A percentile compares a stretch with the other conserved stretches of the same genome.
Evolutionary conservation across 371 early-diverging fungal species (phyloP).

Genomic region (Apophysomyces variabilis): DNA sequence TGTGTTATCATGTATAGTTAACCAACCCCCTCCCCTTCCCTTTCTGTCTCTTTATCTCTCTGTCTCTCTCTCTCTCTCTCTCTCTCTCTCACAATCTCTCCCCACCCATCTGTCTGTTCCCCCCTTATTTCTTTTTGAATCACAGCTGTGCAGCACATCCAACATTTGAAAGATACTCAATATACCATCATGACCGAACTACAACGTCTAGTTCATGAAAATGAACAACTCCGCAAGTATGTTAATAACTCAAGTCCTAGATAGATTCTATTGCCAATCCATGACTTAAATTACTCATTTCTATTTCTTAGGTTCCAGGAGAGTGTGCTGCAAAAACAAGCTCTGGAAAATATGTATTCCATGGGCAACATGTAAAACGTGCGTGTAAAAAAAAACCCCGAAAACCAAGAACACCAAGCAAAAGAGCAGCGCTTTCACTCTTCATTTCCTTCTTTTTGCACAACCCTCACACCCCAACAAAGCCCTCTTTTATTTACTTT

Average conservation of each 20-base stretch:
- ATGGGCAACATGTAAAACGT: slow-evolving; percentile 28
- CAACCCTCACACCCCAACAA: slow-evolving; percentile 2
- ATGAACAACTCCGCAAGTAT: slow-evolving; percentile 46
- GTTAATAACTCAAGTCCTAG: slow-evolving; percentile 9
- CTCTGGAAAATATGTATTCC: slow-evolving; percentile 49
- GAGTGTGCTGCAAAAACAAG: slow-evolving; percentile 48
- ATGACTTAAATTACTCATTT: too few relatives aligned
- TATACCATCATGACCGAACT: slow-evolving; percentile 39
- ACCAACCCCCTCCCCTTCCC: too few relatives aligned
- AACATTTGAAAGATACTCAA: slow-evolving; percentile 43
- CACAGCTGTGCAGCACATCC: slow-evolving; percentile 45
- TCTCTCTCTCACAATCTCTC: too few relatives aligned
- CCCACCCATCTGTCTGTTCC: neutral
- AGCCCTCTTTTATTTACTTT: slow-evolving; percentile 1
- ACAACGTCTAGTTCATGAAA: slow-evolving; percentile 42
- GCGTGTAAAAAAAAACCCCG: neutral
- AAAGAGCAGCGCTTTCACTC: neutral
- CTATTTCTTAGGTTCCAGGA: slow-evolving; percentile 36
- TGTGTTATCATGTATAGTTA: neutral
- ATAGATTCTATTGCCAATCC: neutral
- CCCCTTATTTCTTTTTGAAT: neutral
- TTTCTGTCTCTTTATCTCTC: neutral
- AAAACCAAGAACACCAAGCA: neutral
- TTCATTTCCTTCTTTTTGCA: neutral
- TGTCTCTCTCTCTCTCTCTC: too few relatives aligned